Percentiles rank a stretch among this genome's conserved stretches.
phyloP scores from a whole-genome alignment of 140 eudicot genomes.

The Cichorium intybus region DNA sequence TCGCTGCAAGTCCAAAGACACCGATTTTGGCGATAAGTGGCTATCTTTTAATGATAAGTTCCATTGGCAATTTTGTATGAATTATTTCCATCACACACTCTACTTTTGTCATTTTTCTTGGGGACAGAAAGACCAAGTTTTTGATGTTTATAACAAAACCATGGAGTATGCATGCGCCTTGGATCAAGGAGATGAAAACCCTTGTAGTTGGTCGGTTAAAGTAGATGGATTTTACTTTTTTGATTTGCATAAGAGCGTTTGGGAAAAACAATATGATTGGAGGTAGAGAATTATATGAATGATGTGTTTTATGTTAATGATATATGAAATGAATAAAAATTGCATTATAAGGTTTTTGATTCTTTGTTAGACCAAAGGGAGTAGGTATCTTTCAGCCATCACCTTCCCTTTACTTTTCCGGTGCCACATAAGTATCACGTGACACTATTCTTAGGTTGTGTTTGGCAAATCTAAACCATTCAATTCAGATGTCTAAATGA shows the following conservation, averaged over 20 bases:
- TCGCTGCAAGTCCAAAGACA: constrained; percentile 11
- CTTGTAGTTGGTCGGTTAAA: constrained; percentile 4
- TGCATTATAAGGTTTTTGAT: too few relatives aligned
- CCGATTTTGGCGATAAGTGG: not conserved
- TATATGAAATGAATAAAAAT: not conserved
- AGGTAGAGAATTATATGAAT: not conserved
- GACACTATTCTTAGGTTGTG: too few relatives aligned
- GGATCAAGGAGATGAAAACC: not conserved
- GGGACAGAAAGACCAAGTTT: constrained; percentile 6
- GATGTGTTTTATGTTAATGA: not conserved
- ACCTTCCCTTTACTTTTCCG: too few relatives aligned
- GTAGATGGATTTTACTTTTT: not conserved
- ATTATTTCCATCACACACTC: not conserved
- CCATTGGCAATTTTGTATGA: not conserved
- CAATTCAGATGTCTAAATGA: too few relatives aligned
- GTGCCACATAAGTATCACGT: too few relatives aligned
- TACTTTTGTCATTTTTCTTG: constrained; percentile 8
- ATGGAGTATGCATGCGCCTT: not conserved
- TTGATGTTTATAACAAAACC: not conserved
- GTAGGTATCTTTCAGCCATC: too few relatives aligned
- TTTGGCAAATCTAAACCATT: too few relatives aligned
- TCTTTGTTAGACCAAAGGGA: too few relatives aligned
- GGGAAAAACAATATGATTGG: not conserved
- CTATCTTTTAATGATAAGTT: not conserved
- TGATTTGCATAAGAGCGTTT: not conserved